Evolutionary conservation across 306 rosid species (phyloP).

Genomic region (Erythrophleum fordii): DNA sequence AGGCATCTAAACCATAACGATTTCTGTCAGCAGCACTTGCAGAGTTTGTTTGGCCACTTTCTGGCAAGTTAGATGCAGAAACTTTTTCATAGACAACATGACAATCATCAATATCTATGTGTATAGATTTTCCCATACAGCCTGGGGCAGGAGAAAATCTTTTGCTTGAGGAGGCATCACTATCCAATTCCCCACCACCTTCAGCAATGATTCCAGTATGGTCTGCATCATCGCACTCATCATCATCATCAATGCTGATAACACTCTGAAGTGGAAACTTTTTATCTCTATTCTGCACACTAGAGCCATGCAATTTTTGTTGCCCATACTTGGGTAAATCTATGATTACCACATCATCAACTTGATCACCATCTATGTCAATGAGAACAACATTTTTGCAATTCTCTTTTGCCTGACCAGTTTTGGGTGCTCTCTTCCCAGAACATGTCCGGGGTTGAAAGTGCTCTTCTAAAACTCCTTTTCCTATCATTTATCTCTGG

Average conservation of each 20-base stretch:
- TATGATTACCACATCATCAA: conserved; percentile 59
- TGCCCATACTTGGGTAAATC: conserved; percentile 50
- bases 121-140: conserved; percentile 29
- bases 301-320: conserved; percentile 40
- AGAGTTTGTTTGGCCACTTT: conserved; percentile 45
- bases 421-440: conserved; percentile 47
- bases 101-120: conserved; percentile 49
- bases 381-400: conserved; percentile 55
- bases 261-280: conserved; percentile 45
- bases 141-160: conserved; percentile 45
- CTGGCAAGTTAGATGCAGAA: conserved; percentile 46
- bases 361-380: conserved; percentile 68
- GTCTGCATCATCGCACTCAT: conserved; percentile 53
- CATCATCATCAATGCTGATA: conserved; percentile 72
- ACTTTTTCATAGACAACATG: conserved; percentile 46
- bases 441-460: conserved; percentile 57
- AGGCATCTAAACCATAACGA: conserved; percentile 54
- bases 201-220: conserved; percentile 42
- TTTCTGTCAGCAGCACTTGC: conserved; percentile 50
- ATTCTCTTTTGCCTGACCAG: conserved; percentile 46
- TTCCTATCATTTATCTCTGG: conserved; percentile 63
- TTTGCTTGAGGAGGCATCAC: conserved; percentile 80
- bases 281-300: conserved; percentile 46
- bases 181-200: conserved; percentile 70
- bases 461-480: conserved; percentile 46